Evolutionary conservation across 495 filamentous ascomycete species (phyloP).

Genomic region (Talaromyces thailandensis): DNA sequence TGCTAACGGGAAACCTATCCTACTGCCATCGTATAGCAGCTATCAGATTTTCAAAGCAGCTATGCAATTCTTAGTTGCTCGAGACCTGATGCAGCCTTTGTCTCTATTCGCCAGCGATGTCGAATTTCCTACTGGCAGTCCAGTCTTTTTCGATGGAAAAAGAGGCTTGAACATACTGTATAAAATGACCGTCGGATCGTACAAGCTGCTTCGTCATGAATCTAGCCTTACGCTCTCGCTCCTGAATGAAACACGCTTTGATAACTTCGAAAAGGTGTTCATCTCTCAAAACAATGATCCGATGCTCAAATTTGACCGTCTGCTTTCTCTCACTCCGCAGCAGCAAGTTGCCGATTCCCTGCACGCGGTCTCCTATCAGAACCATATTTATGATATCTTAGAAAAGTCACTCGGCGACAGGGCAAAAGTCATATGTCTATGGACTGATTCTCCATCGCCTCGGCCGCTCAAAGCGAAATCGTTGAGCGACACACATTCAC

Average conservation of each 20-base stretch:
- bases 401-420: constrained; percentile 65
- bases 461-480: constrained; percentile 27
- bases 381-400: constrained; percentile 49
- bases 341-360: constrained; percentile 21
- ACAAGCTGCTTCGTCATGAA: constrained; percentile 59
- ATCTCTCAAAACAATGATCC: constrained; percentile 61
- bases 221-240: constrained; percentile 60
- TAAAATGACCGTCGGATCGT: constrained; percentile 88
- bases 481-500: constrained; percentile 14
- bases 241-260: constrained; percentile 61
- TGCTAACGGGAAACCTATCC: constrained; percentile 54
- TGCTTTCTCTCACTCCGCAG: constrained; percentile 23
- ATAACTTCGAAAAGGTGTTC: constrained; percentile 78
- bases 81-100: constrained; percentile 59
- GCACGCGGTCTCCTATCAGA: constrained; percentile 21
- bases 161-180: constrained; percentile 74
- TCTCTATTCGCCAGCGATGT: constrained; percentile 36
- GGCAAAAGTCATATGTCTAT: constrained; percentile 54
- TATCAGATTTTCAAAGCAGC: constrained; percentile 92
- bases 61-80: constrained; percentile 70
- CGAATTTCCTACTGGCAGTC: constrained; percentile 22
- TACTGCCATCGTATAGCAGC: constrained; percentile 74
- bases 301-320: constrained; percentile 65
- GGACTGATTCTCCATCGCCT: constrained; percentile 23
- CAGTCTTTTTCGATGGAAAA: constrained; percentile 53